Conservation (phyloP, 169 alveolate species). For the Eimeria necatrix region DNA sequence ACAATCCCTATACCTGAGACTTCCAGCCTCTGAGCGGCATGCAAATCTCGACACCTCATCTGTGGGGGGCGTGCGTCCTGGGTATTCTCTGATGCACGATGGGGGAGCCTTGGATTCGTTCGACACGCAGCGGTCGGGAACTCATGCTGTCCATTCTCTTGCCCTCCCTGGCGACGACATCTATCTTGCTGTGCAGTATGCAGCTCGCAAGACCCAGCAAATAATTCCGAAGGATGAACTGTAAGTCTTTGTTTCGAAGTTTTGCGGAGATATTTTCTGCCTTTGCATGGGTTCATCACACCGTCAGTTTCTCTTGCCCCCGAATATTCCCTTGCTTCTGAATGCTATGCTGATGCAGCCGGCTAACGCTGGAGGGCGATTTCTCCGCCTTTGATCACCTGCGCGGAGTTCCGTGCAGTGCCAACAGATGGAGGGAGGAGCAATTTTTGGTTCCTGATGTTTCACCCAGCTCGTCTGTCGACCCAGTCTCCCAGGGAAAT, state of each 20-base stretch:
- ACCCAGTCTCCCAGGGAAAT: not conserved
- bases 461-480: not conserved
- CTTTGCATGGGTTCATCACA: not conserved
- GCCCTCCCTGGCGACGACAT: constrained; percentile 70
- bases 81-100: not conserved
- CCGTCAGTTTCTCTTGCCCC: not conserved
- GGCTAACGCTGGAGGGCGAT: constrained; percentile 19
- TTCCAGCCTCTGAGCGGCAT: constrained; percentile 37
- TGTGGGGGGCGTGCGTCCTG: not conserved
- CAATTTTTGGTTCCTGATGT: not conserved
- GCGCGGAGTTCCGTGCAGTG: constrained; percentile 58
- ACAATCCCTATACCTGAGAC: constrained; percentile 19
- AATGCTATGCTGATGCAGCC: constrained; percentile 1
- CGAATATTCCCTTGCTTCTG: not conserved
- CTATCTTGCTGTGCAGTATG: constrained; percentile 42
- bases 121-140: not conserved
- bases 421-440: constrained; percentile 7
- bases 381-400: constrained; percentile 44
- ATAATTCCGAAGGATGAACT: not conserved
- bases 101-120: constrained; percentile 55
- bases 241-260: not conserved
- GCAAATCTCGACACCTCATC: not conserved
- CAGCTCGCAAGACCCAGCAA: constrained; percentile 59
- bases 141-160: constrained; percentile 19
- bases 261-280: not conserved